Base-by-base conservation (phyloP, 2,329 filamentous ascomycete species). In the Clarireedia hainanense region DNA sequence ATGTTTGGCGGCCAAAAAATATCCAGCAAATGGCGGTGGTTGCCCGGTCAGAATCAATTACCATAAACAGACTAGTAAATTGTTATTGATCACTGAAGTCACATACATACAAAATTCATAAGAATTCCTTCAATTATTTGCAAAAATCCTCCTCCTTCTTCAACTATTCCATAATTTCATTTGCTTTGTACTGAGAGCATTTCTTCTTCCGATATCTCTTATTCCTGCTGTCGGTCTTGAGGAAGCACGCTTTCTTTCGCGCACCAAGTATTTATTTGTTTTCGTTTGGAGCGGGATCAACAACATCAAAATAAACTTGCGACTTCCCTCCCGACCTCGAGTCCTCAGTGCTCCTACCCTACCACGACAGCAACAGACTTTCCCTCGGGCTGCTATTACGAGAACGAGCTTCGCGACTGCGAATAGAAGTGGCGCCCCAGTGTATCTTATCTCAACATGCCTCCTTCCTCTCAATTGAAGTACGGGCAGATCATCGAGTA, bases 401-500 rank as follows among this genome's bases (percentile, higher is more conserved):
- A 2, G 10, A 12, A 50, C 46, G 37, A 45, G 26, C 46, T 40
- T 50, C 52, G 52, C 46, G 37, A 55, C 46, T 50, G 37, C 52
- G 24, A 40, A 17, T 23, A 27, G 24, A 47, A 23, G 45, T 20
- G 37, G 46, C 50, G 26, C 52, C 47, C 36, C 24, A 43, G 52
- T 15, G 46, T 55, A 34, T 39, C 37, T 55, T 12, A 27, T 47
- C 14, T 17, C 58, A 68, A 57, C 51, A 81, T 72, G 64, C 74
- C 73, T 70, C 73, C 71, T 65, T 72, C 69, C 65, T 73, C 71
- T 65, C 72, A 69, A 64, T 73, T 76, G 45, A 78, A 72, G 50
- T 82, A 89, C 75, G 91, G 89, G 60, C 89, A 95, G 76, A 84
- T 96, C 66, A 91, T 96, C 70, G 91, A 96, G 77, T 96, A 96